A percentile compares a stretch with the other conserved stretches of the same genome.
Evolutionary conservation across 345 rosid genomes (phyloP).

Genomic region (Carallia brachiata): DNA sequence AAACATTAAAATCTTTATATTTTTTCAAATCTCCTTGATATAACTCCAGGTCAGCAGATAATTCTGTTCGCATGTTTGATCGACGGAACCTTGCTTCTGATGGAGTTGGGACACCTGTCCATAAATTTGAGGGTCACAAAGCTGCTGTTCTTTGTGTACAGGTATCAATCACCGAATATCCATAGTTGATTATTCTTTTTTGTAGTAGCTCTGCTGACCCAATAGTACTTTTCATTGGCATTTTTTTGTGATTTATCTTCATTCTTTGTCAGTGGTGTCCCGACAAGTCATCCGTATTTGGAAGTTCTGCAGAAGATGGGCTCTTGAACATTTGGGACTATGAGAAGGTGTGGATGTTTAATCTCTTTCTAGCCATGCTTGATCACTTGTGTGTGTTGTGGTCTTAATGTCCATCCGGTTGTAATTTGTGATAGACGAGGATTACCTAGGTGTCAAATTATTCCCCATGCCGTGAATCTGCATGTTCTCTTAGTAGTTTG

Average conservation of each 20-base stretch:
- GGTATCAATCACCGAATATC: slow-evolving; percentile 34
- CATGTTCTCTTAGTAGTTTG: background rate
- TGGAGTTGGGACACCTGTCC: slow-evolving; percentile 73
- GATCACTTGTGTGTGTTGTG: background rate
- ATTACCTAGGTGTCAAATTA: background rate
- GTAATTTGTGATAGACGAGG: background rate
- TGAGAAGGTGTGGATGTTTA: slow-evolving; percentile 55
- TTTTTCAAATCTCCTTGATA: background rate
- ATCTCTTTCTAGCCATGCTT: background rate
- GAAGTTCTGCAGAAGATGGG: slow-evolving; percentile 97
- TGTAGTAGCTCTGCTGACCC: background rate
- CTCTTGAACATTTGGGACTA: slow-evolving; percentile 91
- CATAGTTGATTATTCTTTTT: background rate
- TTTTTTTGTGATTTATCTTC: slow-evolving; percentile 8
- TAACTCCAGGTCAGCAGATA: slow-evolving; percentile 85
- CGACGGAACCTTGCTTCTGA: slow-evolving; percentile 77
- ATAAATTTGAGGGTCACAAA: slow-evolving; percentile 82
- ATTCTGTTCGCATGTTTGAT: slow-evolving; percentile 84
- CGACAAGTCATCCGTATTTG: slow-evolving; percentile 82
- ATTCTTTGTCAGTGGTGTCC: slow-evolving; percentile 75
- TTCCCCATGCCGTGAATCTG: background rate
- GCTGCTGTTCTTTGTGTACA: slow-evolving; percentile 95
- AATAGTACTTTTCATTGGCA: background rate
- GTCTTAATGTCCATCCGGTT: background rate
- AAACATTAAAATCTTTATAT: background rate